Evolutionary conservation across 139 green algal genomes (phyloP).

Genomic region (Spirogloea muscicola): DNA sequence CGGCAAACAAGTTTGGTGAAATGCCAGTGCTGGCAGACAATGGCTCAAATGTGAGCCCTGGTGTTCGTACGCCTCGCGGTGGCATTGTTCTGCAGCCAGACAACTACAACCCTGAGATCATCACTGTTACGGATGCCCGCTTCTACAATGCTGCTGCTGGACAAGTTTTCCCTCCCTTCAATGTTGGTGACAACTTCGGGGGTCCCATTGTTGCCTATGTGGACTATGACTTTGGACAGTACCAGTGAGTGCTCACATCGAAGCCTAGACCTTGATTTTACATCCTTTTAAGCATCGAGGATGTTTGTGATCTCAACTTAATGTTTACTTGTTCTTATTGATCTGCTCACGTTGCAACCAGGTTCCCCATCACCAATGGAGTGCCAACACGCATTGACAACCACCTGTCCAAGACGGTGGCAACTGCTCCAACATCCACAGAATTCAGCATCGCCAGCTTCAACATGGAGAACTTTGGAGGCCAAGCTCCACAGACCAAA

Average conservation of each 20-base stretch:
- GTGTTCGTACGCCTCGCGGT: too few species aligned
- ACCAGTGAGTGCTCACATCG: too few species aligned
- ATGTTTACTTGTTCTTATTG: too few species aligned
- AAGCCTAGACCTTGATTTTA: too few species aligned
- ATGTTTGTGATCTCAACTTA: too few species aligned
- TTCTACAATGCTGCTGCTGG: background rate
- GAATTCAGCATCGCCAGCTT: slow-evolving; percentile 7
- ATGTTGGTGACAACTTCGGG: too few species aligned
- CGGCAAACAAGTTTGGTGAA: slow-evolving; percentile 3
- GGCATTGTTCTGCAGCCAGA: too few species aligned
- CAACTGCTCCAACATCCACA: background rate
- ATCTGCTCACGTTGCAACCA: too few species aligned
- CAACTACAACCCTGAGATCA: background rate
- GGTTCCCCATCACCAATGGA: background rate
- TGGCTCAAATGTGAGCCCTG: too few species aligned
- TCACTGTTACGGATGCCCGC: background rate
- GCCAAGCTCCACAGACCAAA: background rate
- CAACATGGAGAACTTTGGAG: slow-evolving; percentile 13
- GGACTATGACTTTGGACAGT: too few species aligned
- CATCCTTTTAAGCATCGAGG: too few species aligned
- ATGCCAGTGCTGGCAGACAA: background rate
- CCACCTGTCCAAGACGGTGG: background rate
- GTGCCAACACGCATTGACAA: background rate
- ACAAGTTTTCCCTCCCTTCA: background rate
- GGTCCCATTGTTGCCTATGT: too few species aligned